Conservation (phyloP, 1,284 basidiomycete species). For the Irpex sp. region DNA sequence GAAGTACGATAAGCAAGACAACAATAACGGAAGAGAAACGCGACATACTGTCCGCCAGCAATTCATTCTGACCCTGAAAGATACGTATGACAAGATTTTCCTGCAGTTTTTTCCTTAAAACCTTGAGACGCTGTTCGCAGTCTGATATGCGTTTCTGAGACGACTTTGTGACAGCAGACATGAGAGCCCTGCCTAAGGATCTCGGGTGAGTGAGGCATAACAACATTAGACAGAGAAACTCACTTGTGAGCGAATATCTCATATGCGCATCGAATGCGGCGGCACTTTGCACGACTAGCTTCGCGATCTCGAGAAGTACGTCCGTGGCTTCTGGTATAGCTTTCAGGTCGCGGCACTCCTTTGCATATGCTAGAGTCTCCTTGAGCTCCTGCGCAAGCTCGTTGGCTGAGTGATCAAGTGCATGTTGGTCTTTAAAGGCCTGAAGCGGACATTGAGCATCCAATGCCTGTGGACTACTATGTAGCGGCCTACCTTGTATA, state of each 20-base stretch:
- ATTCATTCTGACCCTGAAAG: neutral
- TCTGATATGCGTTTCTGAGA: neutral
- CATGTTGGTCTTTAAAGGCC: slow-evolving; percentile 4
- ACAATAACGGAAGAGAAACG: neutral
- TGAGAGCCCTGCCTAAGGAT: neutral
- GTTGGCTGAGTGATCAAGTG: neutral
- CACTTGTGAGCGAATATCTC: slow-evolving; percentile 1
- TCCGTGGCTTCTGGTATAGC: slow-evolving; percentile 1
- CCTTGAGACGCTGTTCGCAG: slow-evolving; percentile 4
- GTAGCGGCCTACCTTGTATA: slow-evolving; percentile 7
- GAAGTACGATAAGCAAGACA: neutral
- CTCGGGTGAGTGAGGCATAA: neutral
- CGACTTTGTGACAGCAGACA: neutral
- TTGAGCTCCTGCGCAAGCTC: slow-evolving; percentile 1
- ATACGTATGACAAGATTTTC: neutral
- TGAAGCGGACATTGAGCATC: neutral
- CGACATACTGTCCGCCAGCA: neutral
- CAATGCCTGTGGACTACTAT: neutral
- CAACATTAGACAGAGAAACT: neutral
- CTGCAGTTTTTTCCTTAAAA: neutral
- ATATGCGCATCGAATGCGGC: slow-evolving; percentile 11
- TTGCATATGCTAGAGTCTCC: slow-evolving; percentile 4
- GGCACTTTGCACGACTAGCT: slow-evolving; percentile 6
- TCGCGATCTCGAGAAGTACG: slow-evolving; percentile 5
- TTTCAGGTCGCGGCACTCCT: slow-evolving; percentile 6